These are phyloP conservation scores for Paecilomyces fulvus DNA, from an alignment of 2,329 filamentous ascomycete species.

Conservation along the genomic window DNA sequence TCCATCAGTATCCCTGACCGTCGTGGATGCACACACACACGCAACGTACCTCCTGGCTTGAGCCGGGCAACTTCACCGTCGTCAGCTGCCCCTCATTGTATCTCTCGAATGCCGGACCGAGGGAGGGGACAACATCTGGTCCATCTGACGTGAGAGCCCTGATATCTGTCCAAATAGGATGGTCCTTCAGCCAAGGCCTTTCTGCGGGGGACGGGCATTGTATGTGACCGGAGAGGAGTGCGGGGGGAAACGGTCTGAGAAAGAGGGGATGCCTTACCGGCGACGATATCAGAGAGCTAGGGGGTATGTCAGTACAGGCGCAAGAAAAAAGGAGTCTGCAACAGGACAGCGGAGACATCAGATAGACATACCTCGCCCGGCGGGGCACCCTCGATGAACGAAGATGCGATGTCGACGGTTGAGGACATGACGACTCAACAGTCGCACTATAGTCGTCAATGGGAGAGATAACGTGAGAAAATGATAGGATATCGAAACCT, in stretches of 20 bases:
- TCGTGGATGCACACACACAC: neutral
- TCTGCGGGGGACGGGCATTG: neutral
- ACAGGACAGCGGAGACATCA: constrained; percentile 1
- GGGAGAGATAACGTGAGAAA: constrained; percentile 1
- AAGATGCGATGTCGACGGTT: constrained; percentile 57
- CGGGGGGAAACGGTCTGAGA: constrained; percentile 1
- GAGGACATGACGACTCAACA: constrained; percentile 29
- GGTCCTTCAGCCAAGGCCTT: neutral
- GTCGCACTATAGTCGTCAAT: constrained; percentile 1
- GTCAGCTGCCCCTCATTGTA: constrained; percentile 95
- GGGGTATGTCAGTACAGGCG: neutral
- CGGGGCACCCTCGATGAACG: constrained; percentile 88
- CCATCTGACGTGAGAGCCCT: constrained; percentile 70
- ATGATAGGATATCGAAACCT: neutral
- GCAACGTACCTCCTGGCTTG: constrained; percentile 62
- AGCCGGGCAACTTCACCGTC: constrained; percentile 80
- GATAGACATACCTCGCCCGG: constrained; percentile 74
- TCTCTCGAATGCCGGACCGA: constrained; percentile 76
- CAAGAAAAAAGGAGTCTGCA: neutral
- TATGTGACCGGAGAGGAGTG: neutral
- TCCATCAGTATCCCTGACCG: constrained; percentile 6
- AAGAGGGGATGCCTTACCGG: constrained; percentile 49
- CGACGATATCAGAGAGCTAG: constrained; percentile 79
- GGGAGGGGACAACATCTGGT: constrained; percentile 58
- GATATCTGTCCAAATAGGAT: constrained; percentile 56